Evolutionary conservation across 1,284 basidiomycete genomes (phyloP).

Genomic region (Crucibulum cyathiforme): DNA sequence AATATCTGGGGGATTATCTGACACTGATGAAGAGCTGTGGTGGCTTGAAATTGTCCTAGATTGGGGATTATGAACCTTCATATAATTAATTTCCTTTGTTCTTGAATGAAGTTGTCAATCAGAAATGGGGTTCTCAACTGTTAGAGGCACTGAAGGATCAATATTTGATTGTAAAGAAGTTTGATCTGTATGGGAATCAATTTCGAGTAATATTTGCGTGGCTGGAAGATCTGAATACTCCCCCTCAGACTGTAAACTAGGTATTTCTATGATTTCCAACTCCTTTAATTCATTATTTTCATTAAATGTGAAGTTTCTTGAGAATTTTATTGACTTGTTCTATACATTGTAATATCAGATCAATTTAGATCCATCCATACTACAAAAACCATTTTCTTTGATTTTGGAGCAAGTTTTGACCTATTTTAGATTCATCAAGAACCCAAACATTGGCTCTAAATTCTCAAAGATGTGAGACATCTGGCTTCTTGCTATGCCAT

Average conservation of each 20-base stretch:
- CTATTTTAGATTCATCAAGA: slow-evolving; percentile 19
- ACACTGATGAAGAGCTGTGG: neutral
- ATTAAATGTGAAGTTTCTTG: slow-evolving; percentile 21
- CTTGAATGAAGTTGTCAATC: too few species aligned
- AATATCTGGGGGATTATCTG: slow-evolving; percentile 4
- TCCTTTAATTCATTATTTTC: slow-evolving; percentile 21
- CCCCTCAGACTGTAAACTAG: slow-evolving; percentile 22
- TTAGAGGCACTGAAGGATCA: too few species aligned
- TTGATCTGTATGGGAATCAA: neutral
- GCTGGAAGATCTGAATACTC: slow-evolving; percentile 8
- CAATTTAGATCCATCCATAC: slow-evolving; percentile 20
- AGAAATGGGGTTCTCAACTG: too few species aligned
- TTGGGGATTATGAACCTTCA: too few species aligned
- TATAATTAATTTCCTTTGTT: too few species aligned
- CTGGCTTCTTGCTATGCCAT: slow-evolving; percentile 24
- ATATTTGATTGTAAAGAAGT: too few species aligned
- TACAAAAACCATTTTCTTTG: slow-evolving; percentile 23
- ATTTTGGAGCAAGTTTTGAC: slow-evolving; percentile 24
- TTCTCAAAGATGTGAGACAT: slow-evolving; percentile 34
- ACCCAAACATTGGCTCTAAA: slow-evolving; percentile 38
- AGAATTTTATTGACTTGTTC: slow-evolving; percentile 15
- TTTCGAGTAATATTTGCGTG: slow-evolving; percentile 1
- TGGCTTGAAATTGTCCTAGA: too few species aligned
- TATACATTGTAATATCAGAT: slow-evolving; percentile 24
- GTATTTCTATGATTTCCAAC: slow-evolving; percentile 5